A percentile compares a stretch with the other conserved stretches of the same genome.
Evolutionary conservation across 192 early-diverging fungal genomes (phyloP).

Genomic region (Coemansia sp.): DNA sequence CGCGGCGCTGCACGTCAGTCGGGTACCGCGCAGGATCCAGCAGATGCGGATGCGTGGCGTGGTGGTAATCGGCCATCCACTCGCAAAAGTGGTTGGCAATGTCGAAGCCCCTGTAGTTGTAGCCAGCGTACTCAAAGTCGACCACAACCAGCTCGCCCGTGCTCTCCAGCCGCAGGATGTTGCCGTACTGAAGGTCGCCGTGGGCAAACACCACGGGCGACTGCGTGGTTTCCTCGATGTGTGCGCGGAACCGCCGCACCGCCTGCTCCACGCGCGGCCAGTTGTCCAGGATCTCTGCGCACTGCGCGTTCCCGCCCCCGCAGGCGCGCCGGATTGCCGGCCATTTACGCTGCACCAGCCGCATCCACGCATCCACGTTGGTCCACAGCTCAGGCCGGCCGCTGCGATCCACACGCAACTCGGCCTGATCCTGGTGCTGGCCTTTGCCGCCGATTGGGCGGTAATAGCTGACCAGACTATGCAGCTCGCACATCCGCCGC

Average conservation of each 20-base stretch:
- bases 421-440: background rate
- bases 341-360: constrained; percentile 37
- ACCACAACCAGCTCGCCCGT: constrained; percentile 69
- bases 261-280: constrained; percentile 39
- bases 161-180: constrained; percentile 69
- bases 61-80: constrained; percentile 82
- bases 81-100: constrained; percentile 87
- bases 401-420: constrained; percentile 8
- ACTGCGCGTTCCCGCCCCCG: constrained; percentile 9
- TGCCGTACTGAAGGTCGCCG: constrained; percentile 88
- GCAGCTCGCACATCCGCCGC: constrained; percentile 67
- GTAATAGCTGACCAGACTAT: constrained; percentile 67
- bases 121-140: constrained; percentile 83
- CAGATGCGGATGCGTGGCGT: constrained; percentile 42
- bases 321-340: constrained; percentile 20
- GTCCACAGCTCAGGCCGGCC: constrained; percentile 65
- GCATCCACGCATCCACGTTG: constrained; percentile 67
- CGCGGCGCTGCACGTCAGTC: constrained; percentile 55
- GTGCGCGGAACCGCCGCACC: constrained; percentile 50
- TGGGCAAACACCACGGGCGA: constrained; percentile 86
- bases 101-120: constrained; percentile 77
- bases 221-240: constrained; percentile 54
- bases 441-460: constrained; percentile 41
- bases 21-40: constrained; percentile 59
- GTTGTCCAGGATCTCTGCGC: constrained; percentile 32